Evolutionary conservation across 2,329 filamentous ascomycete species (phyloP).

Genomic region (Cercospora sp.): DNA sequence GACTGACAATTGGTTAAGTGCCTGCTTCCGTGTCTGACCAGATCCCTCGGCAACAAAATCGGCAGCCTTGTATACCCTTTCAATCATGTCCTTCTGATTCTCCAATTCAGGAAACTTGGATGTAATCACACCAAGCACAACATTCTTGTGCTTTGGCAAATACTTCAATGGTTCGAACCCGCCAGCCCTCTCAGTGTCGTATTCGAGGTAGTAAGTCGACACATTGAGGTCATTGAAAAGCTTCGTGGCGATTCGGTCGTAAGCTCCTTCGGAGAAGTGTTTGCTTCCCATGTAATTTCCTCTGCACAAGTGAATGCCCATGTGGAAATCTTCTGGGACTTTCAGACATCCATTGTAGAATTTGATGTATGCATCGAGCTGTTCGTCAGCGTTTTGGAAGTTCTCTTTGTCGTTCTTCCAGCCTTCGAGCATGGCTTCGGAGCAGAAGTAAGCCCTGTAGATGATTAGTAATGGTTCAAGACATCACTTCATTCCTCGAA

Average conservation of each 20-base stretch:
- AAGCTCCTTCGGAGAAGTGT: slow-evolving; percentile 51
- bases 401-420: slow-evolving; percentile 69
- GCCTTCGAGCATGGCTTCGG: slow-evolving; percentile 67
- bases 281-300: slow-evolving; percentile 51
- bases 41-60: slow-evolving; percentile 69
- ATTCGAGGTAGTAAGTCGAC: slow-evolving; percentile 42
- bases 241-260: slow-evolving; percentile 47
- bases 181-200: slow-evolving; percentile 51
- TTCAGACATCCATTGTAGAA: slow-evolving; percentile 69
- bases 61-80: slow-evolving; percentile 53
- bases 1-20: slow-evolving; percentile 65
- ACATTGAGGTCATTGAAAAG: slow-evolving; percentile 40
- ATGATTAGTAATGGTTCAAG: neutral
- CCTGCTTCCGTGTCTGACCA: slow-evolving; percentile 60
- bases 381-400: slow-evolving; percentile 65
- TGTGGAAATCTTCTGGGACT: slow-evolving; percentile 68
- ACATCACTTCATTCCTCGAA: neutral
- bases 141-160: slow-evolving; percentile 50
- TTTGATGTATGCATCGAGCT: slow-evolving; percentile 72
- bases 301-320: slow-evolving; percentile 72
- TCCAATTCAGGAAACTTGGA: slow-evolving; percentile 50
- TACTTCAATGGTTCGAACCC: slow-evolving; percentile 50
- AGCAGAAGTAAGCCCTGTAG: slow-evolving; percentile 62
- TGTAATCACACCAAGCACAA: slow-evolving; percentile 50
- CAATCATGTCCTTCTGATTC: slow-evolving; percentile 49